Evolutionary conservation across 108 stramenopile species (phyloP).

Genomic region (Skeletonema potamos): DNA sequence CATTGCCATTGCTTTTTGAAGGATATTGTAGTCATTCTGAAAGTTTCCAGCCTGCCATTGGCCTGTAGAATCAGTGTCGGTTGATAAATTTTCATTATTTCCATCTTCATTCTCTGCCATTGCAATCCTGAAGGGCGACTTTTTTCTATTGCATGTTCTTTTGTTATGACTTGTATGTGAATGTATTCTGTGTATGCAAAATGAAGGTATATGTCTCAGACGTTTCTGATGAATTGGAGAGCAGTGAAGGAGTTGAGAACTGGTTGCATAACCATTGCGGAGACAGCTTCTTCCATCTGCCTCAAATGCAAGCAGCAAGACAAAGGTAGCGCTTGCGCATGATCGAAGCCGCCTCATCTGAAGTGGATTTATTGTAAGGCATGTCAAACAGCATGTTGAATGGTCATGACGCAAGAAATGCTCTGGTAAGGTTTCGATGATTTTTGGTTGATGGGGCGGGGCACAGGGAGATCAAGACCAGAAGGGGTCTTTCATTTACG

Average conservation of each 20-base stretch:
- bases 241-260: background rate
- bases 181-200: background rate
- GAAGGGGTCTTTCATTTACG: constrained; percentile 1
- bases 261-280: background rate
- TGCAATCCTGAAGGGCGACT: background rate
- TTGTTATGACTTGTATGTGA: background rate
- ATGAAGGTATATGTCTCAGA: background rate
- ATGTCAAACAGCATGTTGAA: background rate
- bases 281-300: background rate
- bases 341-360: background rate
- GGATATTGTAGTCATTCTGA: constrained; percentile 29
- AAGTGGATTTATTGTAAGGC: background rate
- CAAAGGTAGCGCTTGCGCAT: background rate
- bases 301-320: background rate
- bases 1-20: constrained; percentile 31
- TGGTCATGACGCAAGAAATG: background rate
- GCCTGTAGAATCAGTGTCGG: background rate
- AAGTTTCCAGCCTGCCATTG: constrained; percentile 40
- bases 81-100: background rate
- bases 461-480: background rate
- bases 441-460: too few relatives aligned
- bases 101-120: background rate
- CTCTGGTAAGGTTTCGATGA: too few relatives aligned
- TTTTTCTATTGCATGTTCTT: background rate
- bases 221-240: background rate